Evolutionary conservation across 2,329 filamentous ascomycete species (phyloP).

Genomic region (Magnaporthales sp.): DNA sequence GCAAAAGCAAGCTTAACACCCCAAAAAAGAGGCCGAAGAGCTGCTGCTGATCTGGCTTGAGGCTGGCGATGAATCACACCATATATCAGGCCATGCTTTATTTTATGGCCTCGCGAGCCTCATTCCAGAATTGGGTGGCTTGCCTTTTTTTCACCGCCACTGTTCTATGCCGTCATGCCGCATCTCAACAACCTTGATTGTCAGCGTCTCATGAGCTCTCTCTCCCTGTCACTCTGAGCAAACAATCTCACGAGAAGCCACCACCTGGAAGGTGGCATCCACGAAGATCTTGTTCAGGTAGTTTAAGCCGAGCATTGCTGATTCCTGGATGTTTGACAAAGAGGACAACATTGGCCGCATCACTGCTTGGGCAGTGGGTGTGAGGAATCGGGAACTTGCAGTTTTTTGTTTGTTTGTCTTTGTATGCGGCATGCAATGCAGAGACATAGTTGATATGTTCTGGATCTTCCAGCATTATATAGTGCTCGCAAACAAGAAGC

Average conservation of each 20-base stretch:
- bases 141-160: neutral
- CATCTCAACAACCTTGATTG: neutral
- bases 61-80: neutral
- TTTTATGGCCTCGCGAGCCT: neutral
- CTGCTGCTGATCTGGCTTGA: too few species aligned
- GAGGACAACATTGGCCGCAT: neutral
- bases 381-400: neutral
- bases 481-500: neutral
- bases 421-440: neutral
- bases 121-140: neutral
- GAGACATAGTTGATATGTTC: neutral
- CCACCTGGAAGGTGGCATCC: neutral
- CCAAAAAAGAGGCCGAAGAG: too few species aligned
- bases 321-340: neutral
- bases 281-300: neutral
- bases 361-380: neutral
- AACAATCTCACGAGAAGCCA: neutral
- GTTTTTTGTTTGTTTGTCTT: too few species aligned
- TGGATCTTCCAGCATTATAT: neutral
- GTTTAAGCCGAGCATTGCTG: neutral
- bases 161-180: neutral
- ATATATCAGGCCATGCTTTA: neutral
- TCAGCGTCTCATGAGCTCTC: neutral
- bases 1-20: neutral
- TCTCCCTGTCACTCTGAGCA: neutral